Percentiles rank a stretch among this genome's conserved stretches.
Conservation (phyloP, 345 rosid species). For the Moricandia arvensis region DNA sequence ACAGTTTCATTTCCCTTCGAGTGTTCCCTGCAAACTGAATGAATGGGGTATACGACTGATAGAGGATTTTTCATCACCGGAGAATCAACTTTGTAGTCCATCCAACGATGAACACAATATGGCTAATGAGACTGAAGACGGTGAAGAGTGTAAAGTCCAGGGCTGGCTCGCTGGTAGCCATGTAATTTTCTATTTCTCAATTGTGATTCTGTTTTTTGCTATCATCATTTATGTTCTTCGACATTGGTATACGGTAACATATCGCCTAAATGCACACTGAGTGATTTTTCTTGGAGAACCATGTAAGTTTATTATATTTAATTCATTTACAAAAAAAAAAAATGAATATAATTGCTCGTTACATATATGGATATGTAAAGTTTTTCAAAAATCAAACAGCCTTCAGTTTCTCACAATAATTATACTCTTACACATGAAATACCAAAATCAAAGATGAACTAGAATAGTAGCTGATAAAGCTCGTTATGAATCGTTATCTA, state of each 20-base stretch:
- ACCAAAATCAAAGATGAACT: too few relatives aligned
- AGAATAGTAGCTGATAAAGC: too few relatives aligned
- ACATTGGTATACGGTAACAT: not conserved
- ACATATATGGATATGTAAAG: too few relatives aligned
- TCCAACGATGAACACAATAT: not conserved
- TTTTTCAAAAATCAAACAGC: too few relatives aligned
- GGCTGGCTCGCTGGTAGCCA: too few relatives aligned
- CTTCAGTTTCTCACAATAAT: too few relatives aligned
- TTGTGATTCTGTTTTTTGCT: not conserved
- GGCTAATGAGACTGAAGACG: not conserved
- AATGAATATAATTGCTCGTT: too few relatives aligned
- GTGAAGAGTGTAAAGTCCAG: not conserved
- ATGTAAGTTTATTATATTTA: too few relatives aligned
- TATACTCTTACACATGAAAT: too few relatives aligned
- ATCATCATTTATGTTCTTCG: not conserved
- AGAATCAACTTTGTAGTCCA: not conserved
- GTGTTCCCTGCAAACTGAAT: not conserved
- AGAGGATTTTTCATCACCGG: not conserved
- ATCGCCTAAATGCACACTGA: not conserved
- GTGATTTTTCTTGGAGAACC: not conserved
- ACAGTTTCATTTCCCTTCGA: not conserved
- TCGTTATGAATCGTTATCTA: too few relatives aligned
- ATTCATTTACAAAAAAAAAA: too few relatives aligned
- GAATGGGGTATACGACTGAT: constrained; percentile 4
- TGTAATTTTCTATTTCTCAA: too few relatives aligned